These are phyloP conservation scores for Tilletia indica DNA, from an alignment of 1,284 basidiomycete species.

Conservation along the genomic window DNA sequence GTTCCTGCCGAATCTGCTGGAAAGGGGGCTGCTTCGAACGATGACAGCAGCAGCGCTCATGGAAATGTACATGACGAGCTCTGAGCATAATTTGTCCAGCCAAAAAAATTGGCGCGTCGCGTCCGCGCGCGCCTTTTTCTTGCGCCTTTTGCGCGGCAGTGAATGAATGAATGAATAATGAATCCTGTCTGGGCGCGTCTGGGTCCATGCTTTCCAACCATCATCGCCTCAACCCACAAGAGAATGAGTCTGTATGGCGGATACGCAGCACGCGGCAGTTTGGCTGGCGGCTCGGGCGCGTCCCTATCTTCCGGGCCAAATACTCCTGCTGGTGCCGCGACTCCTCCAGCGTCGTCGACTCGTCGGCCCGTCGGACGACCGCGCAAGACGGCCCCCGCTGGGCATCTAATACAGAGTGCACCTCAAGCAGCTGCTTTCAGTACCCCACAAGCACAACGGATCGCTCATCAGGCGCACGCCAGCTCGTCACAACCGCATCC, in stretches of 20 bases:
- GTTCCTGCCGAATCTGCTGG: too few relatives aligned
- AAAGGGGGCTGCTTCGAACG: too few relatives aligned
- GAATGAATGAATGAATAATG: too few relatives aligned
- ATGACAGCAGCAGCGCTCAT: neutral
- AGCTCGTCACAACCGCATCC: neutral
- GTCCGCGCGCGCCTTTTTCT: too few relatives aligned
- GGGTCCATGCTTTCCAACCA: neutral
- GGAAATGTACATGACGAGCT: conserved; percentile 1
- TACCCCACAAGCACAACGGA: neutral
- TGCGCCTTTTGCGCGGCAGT: too few relatives aligned
- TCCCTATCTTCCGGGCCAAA: neutral
- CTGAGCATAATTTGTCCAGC: too few relatives aligned
- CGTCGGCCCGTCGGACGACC: conserved; percentile 12
- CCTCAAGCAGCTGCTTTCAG: conserved; percentile 10
- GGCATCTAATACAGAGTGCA: neutral
- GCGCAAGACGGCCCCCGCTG: conserved; percentile 14
- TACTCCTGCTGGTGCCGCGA: neutral
- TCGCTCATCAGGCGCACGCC: neutral
- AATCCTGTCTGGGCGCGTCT: too few relatives aligned
- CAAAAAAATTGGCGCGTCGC: too few relatives aligned
- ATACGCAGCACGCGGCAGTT: neutral
- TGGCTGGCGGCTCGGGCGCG: neutral
- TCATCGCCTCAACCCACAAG: neutral
- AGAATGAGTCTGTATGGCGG: neutral
- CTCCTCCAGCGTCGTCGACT: neutral